phyloP scores from a whole-genome alignment of 2,329 filamentous ascomycete species.

The Nigrospora osmanthi region DNA sequence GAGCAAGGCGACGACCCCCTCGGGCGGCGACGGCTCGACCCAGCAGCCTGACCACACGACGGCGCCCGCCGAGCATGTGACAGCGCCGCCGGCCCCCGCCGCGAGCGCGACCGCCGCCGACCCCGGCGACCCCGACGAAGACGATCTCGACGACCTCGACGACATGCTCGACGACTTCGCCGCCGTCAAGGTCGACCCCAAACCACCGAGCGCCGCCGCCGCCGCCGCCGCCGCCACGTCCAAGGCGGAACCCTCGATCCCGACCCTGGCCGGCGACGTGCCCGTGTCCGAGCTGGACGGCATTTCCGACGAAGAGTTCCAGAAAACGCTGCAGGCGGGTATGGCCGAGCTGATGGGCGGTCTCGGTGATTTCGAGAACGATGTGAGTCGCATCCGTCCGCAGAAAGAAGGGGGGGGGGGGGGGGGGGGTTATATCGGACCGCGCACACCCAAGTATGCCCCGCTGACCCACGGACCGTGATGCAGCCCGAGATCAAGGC shows the following conservation, averaged over 20 bases:
- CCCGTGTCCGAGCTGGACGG: constrained; percentile 27
- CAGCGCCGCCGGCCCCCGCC: not conserved
- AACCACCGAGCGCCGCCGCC: constrained; percentile 18
- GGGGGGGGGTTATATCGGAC: not conserved
- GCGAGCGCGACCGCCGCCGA: not conserved
- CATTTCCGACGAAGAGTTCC: constrained; percentile 68
- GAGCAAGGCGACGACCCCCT: not conserved
- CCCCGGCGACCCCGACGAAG: constrained; percentile 71
- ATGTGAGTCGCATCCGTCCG: constrained; percentile 28
- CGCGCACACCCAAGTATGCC: no score
- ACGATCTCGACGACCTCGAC: constrained; percentile 86
- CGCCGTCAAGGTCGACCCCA: constrained; percentile 48
- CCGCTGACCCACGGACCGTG: no score
- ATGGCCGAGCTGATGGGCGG: constrained; percentile 77
- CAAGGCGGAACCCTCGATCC: constrained; percentile 3
- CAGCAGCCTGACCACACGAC: not conserved
- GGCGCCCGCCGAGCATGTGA: constrained; percentile 1
- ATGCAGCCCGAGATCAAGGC: constrained; percentile 62
- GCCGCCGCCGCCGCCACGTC: constrained; percentile 10
- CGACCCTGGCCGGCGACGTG: constrained; percentile 14
- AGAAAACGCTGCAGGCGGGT: constrained; percentile 77
- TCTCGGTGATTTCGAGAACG: constrained; percentile 54
- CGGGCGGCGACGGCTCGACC: not conserved
- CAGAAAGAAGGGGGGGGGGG: not conserved
- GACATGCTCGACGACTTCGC: constrained; percentile 93